Percentiles rank a stretch among this genome's conserved stretches.
Evolutionary conservation across 2,329 filamentous ascomycete genomes (phyloP).

Genomic region (Knufia petricola): DNA sequence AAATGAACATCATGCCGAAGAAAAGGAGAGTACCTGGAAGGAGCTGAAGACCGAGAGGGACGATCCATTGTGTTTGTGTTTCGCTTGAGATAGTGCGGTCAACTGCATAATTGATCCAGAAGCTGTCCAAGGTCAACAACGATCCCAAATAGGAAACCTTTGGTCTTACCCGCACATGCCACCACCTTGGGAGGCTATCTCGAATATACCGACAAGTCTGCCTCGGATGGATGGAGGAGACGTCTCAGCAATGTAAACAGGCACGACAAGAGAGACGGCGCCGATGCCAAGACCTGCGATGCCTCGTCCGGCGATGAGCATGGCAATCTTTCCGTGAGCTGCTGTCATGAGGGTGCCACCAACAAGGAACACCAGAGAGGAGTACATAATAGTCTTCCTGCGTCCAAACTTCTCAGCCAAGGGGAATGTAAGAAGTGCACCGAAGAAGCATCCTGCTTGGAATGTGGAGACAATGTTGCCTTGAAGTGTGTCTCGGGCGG

Average conservation of each 20-base stretch:
- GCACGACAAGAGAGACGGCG: conserved; percentile 50
- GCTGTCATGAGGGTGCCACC: conserved; percentile 41
- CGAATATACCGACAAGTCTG: conserved; percentile 53
- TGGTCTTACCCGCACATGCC: conserved; percentile 45
- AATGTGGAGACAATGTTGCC: conserved; percentile 64
- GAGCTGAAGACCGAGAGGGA: conserved; percentile 56
- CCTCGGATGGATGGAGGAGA: conserved; percentile 50
- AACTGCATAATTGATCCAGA: conserved; percentile 44
- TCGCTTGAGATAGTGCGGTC: conserved; percentile 37
- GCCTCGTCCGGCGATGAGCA: conserved; percentile 49
- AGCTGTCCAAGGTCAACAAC: conserved; percentile 25
- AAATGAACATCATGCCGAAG: conserved; percentile 24
- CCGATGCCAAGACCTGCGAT: conserved; percentile 49
- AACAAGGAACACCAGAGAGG: conserved; percentile 24
- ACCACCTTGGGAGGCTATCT: conserved; percentile 57
- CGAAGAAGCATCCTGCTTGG: conserved; percentile 59
- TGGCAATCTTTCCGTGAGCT: conserved; percentile 35
- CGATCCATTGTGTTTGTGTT: conserved; percentile 42
- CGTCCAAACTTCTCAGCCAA: conserved; percentile 44
- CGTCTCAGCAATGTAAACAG: conserved; percentile 53
- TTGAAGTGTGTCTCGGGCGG: conserved; percentile 32
- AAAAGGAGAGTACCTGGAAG: conserved; percentile 34
- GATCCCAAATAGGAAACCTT: conserved; percentile 11
- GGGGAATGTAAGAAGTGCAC: conserved; percentile 44
- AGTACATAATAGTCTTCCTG: conserved; percentile 39